Conservation (phyloP, 768 basidiomycete genomes). For the Trametes elegans region DNA sequence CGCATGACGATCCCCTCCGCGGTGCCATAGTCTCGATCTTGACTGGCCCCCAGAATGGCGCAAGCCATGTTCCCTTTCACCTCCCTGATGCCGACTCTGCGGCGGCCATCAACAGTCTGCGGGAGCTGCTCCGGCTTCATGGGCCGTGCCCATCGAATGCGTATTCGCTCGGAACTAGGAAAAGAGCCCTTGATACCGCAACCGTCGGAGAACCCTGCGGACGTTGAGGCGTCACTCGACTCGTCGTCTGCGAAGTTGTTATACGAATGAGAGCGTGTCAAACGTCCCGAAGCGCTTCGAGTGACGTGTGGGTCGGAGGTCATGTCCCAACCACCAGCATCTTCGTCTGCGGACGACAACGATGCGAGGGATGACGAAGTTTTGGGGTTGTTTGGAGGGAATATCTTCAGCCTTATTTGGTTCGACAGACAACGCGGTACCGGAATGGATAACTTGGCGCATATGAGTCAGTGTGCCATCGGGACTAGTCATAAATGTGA, state of each 20-base stretch:
- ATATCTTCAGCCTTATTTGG: constrained; percentile 69
- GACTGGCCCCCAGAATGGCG: constrained; percentile 50
- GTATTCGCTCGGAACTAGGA: constrained; percentile 71
- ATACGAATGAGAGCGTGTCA: constrained; percentile 57
- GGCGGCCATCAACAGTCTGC: constrained; percentile 49
- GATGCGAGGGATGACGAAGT: constrained; percentile 65
- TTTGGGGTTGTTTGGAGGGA: constrained; percentile 53
- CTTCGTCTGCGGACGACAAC: constrained; percentile 73
- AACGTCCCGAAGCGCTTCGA: constrained; percentile 44
- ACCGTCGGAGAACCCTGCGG: constrained; percentile 53
- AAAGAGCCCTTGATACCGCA: constrained; percentile 76
- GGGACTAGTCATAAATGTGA: constrained; percentile 2
- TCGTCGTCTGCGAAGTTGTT: constrained; percentile 80
- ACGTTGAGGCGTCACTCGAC: constrained; percentile 67
- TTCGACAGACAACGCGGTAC: constrained; percentile 78
- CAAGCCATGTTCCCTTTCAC: constrained; percentile 68
- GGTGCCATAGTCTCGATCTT: constrained; percentile 24
- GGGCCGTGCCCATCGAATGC: constrained; percentile 76
- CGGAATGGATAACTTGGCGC: constrained; percentile 65
- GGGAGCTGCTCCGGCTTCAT: constrained; percentile 44
- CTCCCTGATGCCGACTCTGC: constrained; percentile 68
- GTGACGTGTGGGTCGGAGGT: constrained; percentile 76
- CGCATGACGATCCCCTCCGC: constrained; percentile 54
- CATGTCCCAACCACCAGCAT: constrained; percentile 67
- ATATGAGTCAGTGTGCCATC: neutral